Evolutionary conservation across 139 green algal genomes (phyloP).

Genomic region (Coelastrella sp.): DNA sequence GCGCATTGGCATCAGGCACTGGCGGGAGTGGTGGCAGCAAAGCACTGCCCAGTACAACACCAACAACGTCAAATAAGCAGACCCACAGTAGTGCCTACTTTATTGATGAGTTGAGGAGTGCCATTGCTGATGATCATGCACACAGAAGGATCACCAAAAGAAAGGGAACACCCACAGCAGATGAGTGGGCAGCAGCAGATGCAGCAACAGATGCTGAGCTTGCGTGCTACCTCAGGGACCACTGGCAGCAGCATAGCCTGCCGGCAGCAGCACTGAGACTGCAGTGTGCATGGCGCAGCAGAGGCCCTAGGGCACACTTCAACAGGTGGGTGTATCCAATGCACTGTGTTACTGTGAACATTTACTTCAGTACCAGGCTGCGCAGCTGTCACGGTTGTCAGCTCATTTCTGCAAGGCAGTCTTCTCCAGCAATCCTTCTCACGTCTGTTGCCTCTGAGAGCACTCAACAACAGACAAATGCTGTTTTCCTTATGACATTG

Average conservation of each 20-base stretch:
- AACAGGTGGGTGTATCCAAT: background rate
- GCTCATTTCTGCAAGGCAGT: too few species aligned
- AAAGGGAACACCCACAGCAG: background rate
- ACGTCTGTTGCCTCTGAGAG: background rate
- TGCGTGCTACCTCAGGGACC: background rate
- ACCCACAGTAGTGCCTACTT: too few species aligned
- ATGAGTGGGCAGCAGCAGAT: constrained; percentile 31
- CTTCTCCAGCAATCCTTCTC: too few species aligned
- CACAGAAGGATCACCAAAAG: background rate
- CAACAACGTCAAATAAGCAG: too few species aligned
- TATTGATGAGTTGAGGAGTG: too few species aligned
- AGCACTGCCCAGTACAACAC: too few species aligned
- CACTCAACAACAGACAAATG: background rate
- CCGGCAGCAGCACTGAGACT: constrained; percentile 29
- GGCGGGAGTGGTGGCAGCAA: too few species aligned
- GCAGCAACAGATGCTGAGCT: constrained; percentile 37
- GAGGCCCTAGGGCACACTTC: background rate
- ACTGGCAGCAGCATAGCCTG: constrained; percentile 44
- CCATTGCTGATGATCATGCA: background rate
- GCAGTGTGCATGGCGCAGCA: constrained; percentile 44
- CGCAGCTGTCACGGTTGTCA: too few species aligned
- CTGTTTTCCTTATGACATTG: background rate
- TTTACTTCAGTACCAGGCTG: too few species aligned
- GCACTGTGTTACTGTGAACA: too few species aligned
- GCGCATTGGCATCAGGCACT: too few species aligned